Percentiles rank a stretch among this genome's conserved stretches.
Conservation (phyloP, 495 filamentous ascomycete genomes). For the Aspergillus nidulans region DNA sequence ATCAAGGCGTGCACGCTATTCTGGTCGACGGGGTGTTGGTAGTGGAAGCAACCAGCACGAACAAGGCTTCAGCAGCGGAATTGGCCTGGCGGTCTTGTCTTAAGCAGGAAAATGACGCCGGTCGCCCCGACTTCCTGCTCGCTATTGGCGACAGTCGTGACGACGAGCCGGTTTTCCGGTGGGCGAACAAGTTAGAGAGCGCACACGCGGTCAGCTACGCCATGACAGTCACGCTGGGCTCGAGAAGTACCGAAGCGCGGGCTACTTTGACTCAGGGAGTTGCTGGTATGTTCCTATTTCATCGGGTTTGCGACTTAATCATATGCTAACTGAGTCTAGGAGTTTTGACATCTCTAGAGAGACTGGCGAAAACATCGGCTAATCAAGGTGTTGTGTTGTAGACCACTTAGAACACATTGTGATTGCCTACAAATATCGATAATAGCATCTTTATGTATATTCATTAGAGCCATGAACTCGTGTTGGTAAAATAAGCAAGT, state of each 20-base stretch:
- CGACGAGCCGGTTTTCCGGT: conserved; percentile 87
- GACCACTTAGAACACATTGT: background rate
- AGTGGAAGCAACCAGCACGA: conserved; percentile 76
- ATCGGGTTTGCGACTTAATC: conserved; percentile 2
- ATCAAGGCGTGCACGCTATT: conserved; percentile 76
- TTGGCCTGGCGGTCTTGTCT: conserved; percentile 59
- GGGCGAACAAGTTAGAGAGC: conserved; percentile 72
- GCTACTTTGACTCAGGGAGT: conserved; percentile 84
- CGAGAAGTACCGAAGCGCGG: conserved; percentile 79
- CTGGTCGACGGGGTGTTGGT: conserved; percentile 72
- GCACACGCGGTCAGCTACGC: conserved; percentile 57
- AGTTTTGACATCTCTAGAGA: conserved; percentile 11
- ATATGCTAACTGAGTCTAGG: conserved; percentile 10
- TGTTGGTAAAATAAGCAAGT: background rate
- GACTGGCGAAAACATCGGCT: conserved; percentile 5
- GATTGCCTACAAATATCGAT: background rate
- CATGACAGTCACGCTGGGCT: conserved; percentile 78
- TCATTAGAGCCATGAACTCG: background rate
- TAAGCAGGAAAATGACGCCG: conserved; percentile 30
- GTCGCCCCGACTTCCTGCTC: conserved; percentile 71
- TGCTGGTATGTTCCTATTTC: conserved; percentile 51
- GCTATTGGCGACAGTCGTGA: conserved; percentile 85
- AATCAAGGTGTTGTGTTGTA: background rate
- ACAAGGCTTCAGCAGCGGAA: conserved; percentile 75
- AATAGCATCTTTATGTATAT: background rate